Percentiles rank a stretch among this genome's conserved stretches.
Evolutionary conservation across 192 early-diverging fungal species (phyloP).

Genomic region (Backusella psychrophila): DNA sequence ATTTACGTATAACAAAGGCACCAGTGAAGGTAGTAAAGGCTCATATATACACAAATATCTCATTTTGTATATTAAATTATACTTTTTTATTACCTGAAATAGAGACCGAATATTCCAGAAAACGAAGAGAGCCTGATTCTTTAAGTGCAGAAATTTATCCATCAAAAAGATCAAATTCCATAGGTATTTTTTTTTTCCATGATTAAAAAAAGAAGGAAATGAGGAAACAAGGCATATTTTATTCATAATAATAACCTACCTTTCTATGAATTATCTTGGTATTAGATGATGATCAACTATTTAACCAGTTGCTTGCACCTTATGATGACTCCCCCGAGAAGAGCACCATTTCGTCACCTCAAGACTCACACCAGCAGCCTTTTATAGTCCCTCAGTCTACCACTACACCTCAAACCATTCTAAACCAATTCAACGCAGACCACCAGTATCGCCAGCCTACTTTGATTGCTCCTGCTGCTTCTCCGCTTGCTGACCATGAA

Average conservation of each 20-base stretch:
- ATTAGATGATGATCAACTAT: slow-evolving; percentile 12
- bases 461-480: neutral
- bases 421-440: neutral
- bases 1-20: slow-evolving; percentile 12
- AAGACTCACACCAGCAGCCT: neutral
- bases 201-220: neutral
- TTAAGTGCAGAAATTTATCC: neutral
- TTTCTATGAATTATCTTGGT: neutral
- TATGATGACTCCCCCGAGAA: slow-evolving; percentile 5
- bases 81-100: neutral
- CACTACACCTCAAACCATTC: neutral
- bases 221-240: neutral
- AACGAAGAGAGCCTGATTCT: neutral
- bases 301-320: slow-evolving; percentile 8
- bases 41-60: neutral
- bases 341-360: neutral
- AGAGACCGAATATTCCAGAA: neutral
- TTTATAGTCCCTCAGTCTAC: neutral
- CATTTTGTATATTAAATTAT: neutral
- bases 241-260: neutral
- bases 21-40: neutral
- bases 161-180: neutral
- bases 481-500: neutral
- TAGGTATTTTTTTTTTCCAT: neutral
- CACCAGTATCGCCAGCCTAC: neutral